These are phyloP conservation scores for Boletus tomentosulus DNA, from an alignment of 768 basidiomycete genomes.

Conservation along the genomic window DNA sequence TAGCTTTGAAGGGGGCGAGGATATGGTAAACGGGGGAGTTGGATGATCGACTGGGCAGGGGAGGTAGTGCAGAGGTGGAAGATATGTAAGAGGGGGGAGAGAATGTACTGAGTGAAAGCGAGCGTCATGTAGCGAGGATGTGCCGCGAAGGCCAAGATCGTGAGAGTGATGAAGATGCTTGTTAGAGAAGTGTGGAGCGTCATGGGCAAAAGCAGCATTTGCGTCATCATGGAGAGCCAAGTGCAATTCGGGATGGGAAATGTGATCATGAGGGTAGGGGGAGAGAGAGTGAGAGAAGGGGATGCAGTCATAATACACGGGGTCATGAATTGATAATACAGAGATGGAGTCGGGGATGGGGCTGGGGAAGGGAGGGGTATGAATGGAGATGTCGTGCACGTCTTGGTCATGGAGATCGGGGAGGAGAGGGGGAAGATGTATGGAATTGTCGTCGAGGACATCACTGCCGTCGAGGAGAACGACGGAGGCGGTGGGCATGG, in stretches of 20 bases:
- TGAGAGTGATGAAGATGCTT: conserved; percentile 28
- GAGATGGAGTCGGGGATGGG: conserved; percentile 17
- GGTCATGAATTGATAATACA: conserved; percentile 34
- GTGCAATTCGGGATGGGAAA: conserved; percentile 26
- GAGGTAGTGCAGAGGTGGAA: conserved; percentile 26
- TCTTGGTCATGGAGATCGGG: conserved; percentile 28
- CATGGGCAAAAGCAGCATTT: conserved; percentile 14
- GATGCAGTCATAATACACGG: conserved; percentile 32
- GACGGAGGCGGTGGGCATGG: conserved; percentile 21
- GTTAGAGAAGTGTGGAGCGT: conserved; percentile 23
- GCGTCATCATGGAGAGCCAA: conserved; percentile 24
- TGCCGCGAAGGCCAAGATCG: conserved; percentile 16
- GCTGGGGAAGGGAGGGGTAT: conserved; percentile 19
- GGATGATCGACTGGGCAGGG: conserved; percentile 15
- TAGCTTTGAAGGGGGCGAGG: conserved; percentile 23
- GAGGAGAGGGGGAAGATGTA: conserved; percentile 14
- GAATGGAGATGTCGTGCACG: conserved; percentile 33
- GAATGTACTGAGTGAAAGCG: conserved; percentile 28
- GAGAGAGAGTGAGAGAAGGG: conserved; percentile 20
- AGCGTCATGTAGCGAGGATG: conserved; percentile 23
- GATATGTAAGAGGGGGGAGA: conserved; percentile 21
- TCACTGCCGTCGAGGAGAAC: conserved; percentile 15
- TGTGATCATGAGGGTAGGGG: conserved; percentile 28
- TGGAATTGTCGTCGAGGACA: conserved; percentile 14
- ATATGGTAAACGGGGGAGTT: conserved; percentile 13